These are phyloP conservation scores for Oidium heveae DNA, from an alignment of 2,329 filamentous ascomycete species.

Conservation along the genomic window DNA sequence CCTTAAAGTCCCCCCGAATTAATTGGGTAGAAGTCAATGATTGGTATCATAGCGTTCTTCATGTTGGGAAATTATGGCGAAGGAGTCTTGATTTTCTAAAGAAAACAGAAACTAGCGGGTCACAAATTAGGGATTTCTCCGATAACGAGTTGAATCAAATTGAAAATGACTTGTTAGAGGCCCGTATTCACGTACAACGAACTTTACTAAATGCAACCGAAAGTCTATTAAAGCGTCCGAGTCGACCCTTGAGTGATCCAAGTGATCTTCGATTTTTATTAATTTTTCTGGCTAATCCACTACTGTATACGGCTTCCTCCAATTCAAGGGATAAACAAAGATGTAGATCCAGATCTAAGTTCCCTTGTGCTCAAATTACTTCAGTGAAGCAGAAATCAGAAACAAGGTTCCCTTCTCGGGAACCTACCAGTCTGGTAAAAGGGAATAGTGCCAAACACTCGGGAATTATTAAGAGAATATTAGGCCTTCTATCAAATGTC, in stretches of 20 bases:
- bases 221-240: constrained; percentile 53
- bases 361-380: constrained; percentile 7
- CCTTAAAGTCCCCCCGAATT: constrained; percentile 37
- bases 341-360: constrained; percentile 6
- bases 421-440: constrained; percentile 3
- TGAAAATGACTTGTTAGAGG: constrained; percentile 28
- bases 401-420: not conserved
- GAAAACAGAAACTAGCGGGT: constrained; percentile 8
- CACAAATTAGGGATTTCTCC: constrained; percentile 6
- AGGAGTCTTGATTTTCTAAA: constrained; percentile 29
- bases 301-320: constrained; percentile 28
- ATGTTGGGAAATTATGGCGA: constrained; percentile 42
- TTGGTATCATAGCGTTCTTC: constrained; percentile 50
- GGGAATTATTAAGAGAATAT: constrained; percentile 59
- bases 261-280: constrained; percentile 55
- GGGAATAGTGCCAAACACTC: constrained; percentile 39
- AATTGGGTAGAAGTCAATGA: constrained; percentile 46
- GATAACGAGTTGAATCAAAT: constrained; percentile 17
- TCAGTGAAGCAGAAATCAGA: not conserved
- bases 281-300: constrained; percentile 54
- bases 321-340: constrained; percentile 7
- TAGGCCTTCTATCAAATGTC: constrained; percentile 57
- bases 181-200: constrained; percentile 42
- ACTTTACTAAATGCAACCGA: constrained; percentile 57
- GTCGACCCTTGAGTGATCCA: constrained; percentile 38